Percentiles rank a stretch among this genome's conserved stretches.
Evolutionary conservation across 495 filamentous ascomycete genomes (phyloP).

Genomic region (Terfezia claveryi): DNA sequence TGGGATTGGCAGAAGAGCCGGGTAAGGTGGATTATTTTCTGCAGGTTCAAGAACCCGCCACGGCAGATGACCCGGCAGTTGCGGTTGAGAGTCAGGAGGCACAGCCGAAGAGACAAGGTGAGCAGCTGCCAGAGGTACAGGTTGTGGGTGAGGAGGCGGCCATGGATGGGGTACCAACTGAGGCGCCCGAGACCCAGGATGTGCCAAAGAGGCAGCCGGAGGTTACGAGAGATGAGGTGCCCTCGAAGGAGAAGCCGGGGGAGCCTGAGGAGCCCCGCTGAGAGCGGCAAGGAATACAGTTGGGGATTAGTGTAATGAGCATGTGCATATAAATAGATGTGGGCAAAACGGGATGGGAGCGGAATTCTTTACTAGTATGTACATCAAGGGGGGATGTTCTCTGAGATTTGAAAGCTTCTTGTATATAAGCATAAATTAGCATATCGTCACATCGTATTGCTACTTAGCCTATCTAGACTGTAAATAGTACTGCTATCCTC

Average conservation of each 20-base stretch:
- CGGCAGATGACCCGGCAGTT: background rate
- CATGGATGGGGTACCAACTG: background rate
- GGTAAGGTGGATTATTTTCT: background rate
- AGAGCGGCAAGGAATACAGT: too few species aligned
- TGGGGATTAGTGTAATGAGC: too few species aligned
- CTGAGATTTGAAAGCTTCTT: too few species aligned
- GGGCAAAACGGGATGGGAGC: too few species aligned
- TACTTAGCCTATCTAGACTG: too few species aligned
- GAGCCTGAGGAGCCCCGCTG: background rate
- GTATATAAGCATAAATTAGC: too few species aligned
- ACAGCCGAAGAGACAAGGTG: background rate
- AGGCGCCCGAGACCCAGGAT: background rate
- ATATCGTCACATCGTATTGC: too few species aligned
- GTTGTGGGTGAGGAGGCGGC: background rate
- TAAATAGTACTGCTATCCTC: too few species aligned
- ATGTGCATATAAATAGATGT: too few species aligned
- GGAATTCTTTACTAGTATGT: too few species aligned
- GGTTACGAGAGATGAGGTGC: background rate
- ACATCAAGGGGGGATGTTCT: too few species aligned
- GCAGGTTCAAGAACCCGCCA: slow-evolving; percentile 1
- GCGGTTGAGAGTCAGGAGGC: background rate
- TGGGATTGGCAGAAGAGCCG: background rate
- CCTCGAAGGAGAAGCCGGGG: background rate
- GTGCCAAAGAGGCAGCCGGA: background rate
- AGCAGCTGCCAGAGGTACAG: background rate